Evolutionary conservation across 108 stramenopile species (phyloP).

Genomic region (Discostella pseudostelligera): DNA sequence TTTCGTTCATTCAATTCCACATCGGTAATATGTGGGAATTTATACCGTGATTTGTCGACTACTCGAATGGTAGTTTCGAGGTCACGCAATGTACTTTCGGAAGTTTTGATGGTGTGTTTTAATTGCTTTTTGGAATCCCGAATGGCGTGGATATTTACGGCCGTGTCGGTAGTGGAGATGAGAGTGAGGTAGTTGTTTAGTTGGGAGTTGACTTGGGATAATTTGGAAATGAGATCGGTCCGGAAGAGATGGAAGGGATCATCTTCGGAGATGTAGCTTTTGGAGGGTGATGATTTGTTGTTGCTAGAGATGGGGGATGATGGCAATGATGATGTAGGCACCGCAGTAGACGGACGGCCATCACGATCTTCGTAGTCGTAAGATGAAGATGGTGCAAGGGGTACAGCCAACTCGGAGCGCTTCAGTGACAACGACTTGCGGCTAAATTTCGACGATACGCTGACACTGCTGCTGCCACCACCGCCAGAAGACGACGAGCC

Average conservation of each 20-base stretch:
- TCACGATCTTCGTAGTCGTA: conserved; percentile 8
- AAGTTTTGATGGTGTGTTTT: conserved; percentile 72
- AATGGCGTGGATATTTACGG: conserved; percentile 63
- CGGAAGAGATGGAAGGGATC: conserved; percentile 85
- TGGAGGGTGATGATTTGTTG: conserved; percentile 1
- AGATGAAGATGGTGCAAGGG: conserved; percentile 15
- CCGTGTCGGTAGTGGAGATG: conserved; percentile 75
- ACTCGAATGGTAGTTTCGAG: conserved; percentile 67
- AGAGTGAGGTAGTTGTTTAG: conserved; percentile 57
- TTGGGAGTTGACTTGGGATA: conserved; percentile 59
- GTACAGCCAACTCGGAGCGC: conserved; percentile 18
- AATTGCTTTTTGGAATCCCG: conserved; percentile 77
- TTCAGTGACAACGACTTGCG: conserved; percentile 8
- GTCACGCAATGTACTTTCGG: conserved; percentile 70
- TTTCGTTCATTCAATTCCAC: conserved; percentile 60
- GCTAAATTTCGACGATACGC: conserved; percentile 29
- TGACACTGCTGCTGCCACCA: conserved; percentile 10
- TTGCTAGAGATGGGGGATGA: not conserved
- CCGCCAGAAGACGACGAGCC: not conserved
- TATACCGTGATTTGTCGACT: conserved; percentile 59
- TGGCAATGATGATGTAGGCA: too few relatives aligned
- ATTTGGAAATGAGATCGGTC: conserved; percentile 60
- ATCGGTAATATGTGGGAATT: conserved; percentile 70
- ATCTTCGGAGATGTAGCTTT: conserved; percentile 33
- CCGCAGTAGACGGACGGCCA: too few relatives aligned